A percentile compares a stretch with the other conserved stretches of the same genome.
Conservation (phyloP, 345 rosid genomes). For the Bruguiera parviflora region DNA sequence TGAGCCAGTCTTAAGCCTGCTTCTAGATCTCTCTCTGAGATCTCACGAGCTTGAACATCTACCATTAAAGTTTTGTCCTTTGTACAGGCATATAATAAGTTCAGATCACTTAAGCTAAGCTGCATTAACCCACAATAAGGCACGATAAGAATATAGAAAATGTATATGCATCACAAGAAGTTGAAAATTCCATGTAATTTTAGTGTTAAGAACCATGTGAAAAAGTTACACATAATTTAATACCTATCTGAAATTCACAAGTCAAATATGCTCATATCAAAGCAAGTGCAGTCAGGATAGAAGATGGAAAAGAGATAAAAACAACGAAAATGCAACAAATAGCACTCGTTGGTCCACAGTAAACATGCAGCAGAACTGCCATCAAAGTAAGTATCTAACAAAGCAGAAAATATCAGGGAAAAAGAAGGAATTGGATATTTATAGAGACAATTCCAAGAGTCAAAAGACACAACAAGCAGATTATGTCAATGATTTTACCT, state of each 20-base stretch:
- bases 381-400: neutral
- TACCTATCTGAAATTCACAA: neutral
- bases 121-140: conserved; percentile 36
- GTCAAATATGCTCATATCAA: neutral
- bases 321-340: too few relatives aligned
- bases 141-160: conserved; percentile 19
- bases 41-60: conserved; percentile 87
- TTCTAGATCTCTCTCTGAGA: conserved; percentile 81
- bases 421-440: neutral
- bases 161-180: neutral
- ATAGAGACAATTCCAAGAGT: neutral
- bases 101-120: conserved; percentile 90
- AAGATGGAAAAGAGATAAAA: too few relatives aligned
- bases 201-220: neutral
- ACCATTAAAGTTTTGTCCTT: conserved; percentile 93
- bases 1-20: conserved; percentile 90
- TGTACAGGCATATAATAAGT: conserved; percentile 91
- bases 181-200: neutral
- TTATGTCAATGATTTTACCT: conserved; percentile 39
- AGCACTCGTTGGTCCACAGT: neutral
- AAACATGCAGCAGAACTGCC: neutral
- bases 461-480: neutral
- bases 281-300: neutral
- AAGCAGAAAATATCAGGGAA: neutral
- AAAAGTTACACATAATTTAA: neutral